Evolutionary conservation across 192 early-diverging fungal species (phyloP), one percentile per base, ranked within the genome.

Genomic region (Mortierella alpina): DNA sequence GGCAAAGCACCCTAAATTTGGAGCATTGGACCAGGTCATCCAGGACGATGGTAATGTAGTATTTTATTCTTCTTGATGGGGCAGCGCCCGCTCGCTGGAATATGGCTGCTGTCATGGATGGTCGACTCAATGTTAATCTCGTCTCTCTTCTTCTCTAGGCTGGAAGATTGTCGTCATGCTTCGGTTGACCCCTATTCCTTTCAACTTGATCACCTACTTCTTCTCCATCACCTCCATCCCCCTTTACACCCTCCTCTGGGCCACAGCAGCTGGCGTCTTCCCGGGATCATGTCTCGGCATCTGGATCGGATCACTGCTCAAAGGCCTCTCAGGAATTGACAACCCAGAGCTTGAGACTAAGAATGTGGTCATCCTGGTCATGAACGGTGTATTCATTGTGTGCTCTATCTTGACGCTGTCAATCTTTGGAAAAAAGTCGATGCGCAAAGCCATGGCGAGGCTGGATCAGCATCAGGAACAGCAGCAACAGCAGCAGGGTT

Each of bases 161-260:
- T 85, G 84, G 84, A 85, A 82, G 46, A 85, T 85, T 57, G 84
- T 85, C 18, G 80, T 85, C 15, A 82, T 85, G 84, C 56, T 85
- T 11, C 73, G 84, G 8, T 45, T 85, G 65, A 82, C 84, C 0
- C 84, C 84, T 0, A 69, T 85, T 20, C 84, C 84, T 4, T 85
- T 85, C 68, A 85, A 85, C 61, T 58, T 85, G 22, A 79, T 85
- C 47, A 85, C 75, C 41, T 85, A 82, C 59, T 82, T 85, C 51
- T 85, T 85, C 50, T 85, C 84, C 3, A 74, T 85, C 45, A 85
- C 80, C 53, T 82, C 80, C 12, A 82, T 85, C 22, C 53, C 66
- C 17, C 68, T 85, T 7, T 69, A 66, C 14, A 69, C 80, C 7
- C 65, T 85, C 5, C 60, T 82, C 13, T 79, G 75, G 75, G 80